phyloP scores from a whole-genome alignment of 73 alveolate genomes.

The Diophrys appendiculata region DNA sequence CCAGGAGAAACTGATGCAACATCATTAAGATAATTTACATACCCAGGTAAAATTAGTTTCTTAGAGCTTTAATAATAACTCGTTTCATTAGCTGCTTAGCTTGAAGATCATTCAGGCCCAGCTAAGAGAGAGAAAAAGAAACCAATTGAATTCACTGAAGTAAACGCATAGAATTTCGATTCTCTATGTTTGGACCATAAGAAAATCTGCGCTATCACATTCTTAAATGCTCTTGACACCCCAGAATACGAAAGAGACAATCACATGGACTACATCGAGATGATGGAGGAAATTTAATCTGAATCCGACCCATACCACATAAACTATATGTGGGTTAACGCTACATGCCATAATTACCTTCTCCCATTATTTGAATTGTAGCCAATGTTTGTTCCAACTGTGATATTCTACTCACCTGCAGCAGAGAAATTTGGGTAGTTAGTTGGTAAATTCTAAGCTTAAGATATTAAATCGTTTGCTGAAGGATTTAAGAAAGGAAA shows the following conservation, averaged over 20 bases:
- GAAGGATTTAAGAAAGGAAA: slow-evolving; percentile 33
- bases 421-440: slow-evolving; percentile 26
- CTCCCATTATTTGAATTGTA: slow-evolving; percentile 23
- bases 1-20: not conserved
- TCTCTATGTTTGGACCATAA: slow-evolving; percentile 8
- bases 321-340: slow-evolving; percentile 42
- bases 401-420: slow-evolving; percentile 31
- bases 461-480: slow-evolving; percentile 23
- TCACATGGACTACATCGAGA: slow-evolving; percentile 20
- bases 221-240: slow-evolving; percentile 10
- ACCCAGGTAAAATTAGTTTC: slow-evolving; percentile 14
- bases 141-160: slow-evolving; percentile 11
- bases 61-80: slow-evolving; percentile 8
- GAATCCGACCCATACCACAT: slow-evolving; percentile 18
- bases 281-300: slow-evolving; percentile 15
- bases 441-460: slow-evolving; percentile 30
- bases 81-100: not conserved
- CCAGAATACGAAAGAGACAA: slow-evolving; percentile 26
- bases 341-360: slow-evolving; percentile 33
- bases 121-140: not conserved
- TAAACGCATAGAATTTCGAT: slow-evolving; percentile 16
- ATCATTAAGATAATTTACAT: slow-evolving; percentile 10
- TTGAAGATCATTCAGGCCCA: not conserved
- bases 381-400: slow-evolving; percentile 44
- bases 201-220: slow-evolving; percentile 38